A percentile compares a stretch with the other conserved stretches of the same genome.
These are phyloP conservation scores for Atalantia buxifolia DNA, from an alignment of 345 rosid genomes.

Conservation along the genomic window DNA sequence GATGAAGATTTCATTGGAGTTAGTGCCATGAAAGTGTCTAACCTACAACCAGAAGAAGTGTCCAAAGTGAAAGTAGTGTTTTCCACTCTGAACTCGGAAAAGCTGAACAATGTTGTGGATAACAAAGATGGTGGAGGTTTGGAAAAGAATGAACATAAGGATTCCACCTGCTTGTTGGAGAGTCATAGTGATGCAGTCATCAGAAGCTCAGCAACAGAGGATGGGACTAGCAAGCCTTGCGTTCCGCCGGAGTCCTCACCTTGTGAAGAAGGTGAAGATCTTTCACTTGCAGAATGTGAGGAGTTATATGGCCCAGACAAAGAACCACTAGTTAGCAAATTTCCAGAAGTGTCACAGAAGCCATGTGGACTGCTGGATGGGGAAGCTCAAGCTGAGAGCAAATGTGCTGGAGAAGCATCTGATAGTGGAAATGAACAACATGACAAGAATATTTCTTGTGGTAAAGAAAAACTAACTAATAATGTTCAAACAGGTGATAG, in stretches of 20 bases:
- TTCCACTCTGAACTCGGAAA: conserved; percentile 55
- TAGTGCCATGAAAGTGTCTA: conserved; percentile 40
- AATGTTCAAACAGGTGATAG: conserved; percentile 32
- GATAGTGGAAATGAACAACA: conserved; percentile 28
- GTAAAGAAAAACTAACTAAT: conserved; percentile 28
- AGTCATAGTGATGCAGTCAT: conserved; percentile 15
- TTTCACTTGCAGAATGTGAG: conserved; percentile 77
- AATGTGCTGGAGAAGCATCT: conserved; percentile 25
- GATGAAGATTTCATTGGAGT: conserved; percentile 80
- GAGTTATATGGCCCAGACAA: conserved; percentile 86
- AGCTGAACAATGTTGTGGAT: conserved; percentile 18
- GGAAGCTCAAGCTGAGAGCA: conserved; percentile 31
- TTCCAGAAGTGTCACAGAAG: conserved; percentile 31
- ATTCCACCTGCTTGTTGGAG: conserved; percentile 10
- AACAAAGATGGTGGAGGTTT: conserved; percentile 25
- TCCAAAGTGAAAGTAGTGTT: conserved; percentile 72
- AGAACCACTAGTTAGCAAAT: conserved; percentile 55
- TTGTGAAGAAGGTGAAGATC: conserved; percentile 45
- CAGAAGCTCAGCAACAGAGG: conserved; percentile 28
- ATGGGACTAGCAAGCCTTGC: conserved; percentile 21
- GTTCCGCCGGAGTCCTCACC: conserved; percentile 36
- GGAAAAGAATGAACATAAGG: conserved; percentile 26
- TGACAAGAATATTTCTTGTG: conserved; percentile 23
- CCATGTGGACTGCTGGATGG: conserved; percentile 17
- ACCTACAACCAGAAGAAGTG: conserved; percentile 45